Percentiles rank a stretch among this genome's conserved stretches.
phyloP scores from a whole-genome alignment of 495 filamentous ascomycete species.

The Trichodelitschia bisporula region DNA sequence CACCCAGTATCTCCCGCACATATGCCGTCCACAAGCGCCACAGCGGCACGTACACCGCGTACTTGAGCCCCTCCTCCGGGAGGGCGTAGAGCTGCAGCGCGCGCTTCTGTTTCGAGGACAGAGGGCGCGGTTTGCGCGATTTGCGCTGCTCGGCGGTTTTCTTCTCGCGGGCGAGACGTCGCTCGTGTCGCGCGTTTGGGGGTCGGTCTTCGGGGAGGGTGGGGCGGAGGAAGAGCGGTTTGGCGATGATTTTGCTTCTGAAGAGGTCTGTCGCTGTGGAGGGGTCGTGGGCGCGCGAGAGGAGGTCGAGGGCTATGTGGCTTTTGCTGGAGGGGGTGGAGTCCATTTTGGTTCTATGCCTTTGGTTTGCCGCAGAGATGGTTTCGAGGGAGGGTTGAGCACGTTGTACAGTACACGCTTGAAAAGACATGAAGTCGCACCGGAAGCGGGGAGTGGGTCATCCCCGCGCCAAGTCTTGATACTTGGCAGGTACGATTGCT shows the following conservation, averaged over 20 bases:
- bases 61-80: slow-evolving; percentile 39
- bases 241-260: slow-evolving; percentile 56
- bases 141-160: slow-evolving; percentile 31
- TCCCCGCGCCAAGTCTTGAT: too few relatives aligned
- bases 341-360: too few relatives aligned
- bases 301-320: slow-evolving; percentile 38
- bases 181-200: slow-evolving; percentile 37
- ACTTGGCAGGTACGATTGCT: too few relatives aligned
- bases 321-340: too few relatives aligned
- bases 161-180: slow-evolving; percentile 25
- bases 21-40: slow-evolving; percentile 63
- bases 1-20: slow-evolving; percentile 46
- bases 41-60: slow-evolving; percentile 50
- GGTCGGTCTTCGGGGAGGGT: slow-evolving; percentile 34
- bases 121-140: slow-evolving; percentile 34
- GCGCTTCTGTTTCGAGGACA: slow-evolving; percentile 64
- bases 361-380: too few relatives aligned
- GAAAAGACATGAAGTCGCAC: too few relatives aligned
- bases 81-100: slow-evolving; percentile 46
- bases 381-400: too few relatives aligned
- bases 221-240: slow-evolving; percentile 56
- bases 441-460: too few relatives aligned
- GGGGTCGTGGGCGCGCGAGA: slow-evolving; percentile 50
- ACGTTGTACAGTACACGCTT: too few relatives aligned
- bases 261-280: slow-evolving; percentile 43